Percentiles rank a stretch among this genome's conserved stretches.
These are phyloP conservation scores for Amorphotheca resinae DNA, from an alignment of 495 filamentous ascomycete species.

Conservation along the genomic window DNA sequence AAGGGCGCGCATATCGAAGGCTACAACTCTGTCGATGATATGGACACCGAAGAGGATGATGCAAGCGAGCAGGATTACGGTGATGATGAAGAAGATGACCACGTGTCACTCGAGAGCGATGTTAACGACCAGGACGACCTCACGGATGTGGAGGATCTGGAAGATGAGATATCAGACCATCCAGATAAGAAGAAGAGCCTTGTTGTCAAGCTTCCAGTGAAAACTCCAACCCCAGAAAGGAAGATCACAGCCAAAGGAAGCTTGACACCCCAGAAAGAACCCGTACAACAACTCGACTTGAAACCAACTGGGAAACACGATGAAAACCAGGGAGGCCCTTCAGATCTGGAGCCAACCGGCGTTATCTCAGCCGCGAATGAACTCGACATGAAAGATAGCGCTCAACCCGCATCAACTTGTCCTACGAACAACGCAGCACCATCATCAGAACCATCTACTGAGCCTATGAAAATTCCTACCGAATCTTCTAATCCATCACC, in stretches of 20 bases:
- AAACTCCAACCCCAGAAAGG: slow-evolving; percentile 22
- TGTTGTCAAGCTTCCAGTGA: slow-evolving; percentile 50
- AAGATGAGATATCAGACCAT: too few relatives aligned
- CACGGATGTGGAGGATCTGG: slow-evolving; percentile 38
- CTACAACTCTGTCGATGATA: slow-evolving; percentile 45
- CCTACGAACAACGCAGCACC: neutral
- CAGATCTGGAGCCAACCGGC: neutral
- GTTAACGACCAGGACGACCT: slow-evolving; percentile 44
- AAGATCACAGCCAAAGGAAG: slow-evolving; percentile 13
- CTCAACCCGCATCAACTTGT: neutral
- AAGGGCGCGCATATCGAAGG: slow-evolving; percentile 27
- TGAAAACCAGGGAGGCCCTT: neutral
- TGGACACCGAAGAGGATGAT: slow-evolving; percentile 54
- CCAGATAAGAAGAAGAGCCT: slow-evolving; percentile 44
- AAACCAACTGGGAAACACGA: neutral
- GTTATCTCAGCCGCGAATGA: neutral
- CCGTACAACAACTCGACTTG: neutral
- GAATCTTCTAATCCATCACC: slow-evolving; percentile 1
- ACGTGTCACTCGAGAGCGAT: slow-evolving; percentile 46
- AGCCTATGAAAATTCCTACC: slow-evolving; percentile 8
- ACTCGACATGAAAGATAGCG: neutral
- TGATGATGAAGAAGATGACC: slow-evolving; percentile 59
- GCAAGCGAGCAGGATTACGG: slow-evolving; percentile 50
- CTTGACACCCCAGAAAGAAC: slow-evolving; percentile 12
- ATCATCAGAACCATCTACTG: neutral